These are phyloP conservation scores for Glycyrrhiza uralensis DNA, from an alignment of 306 rosid genomes.

Conservation along the genomic window DNA sequence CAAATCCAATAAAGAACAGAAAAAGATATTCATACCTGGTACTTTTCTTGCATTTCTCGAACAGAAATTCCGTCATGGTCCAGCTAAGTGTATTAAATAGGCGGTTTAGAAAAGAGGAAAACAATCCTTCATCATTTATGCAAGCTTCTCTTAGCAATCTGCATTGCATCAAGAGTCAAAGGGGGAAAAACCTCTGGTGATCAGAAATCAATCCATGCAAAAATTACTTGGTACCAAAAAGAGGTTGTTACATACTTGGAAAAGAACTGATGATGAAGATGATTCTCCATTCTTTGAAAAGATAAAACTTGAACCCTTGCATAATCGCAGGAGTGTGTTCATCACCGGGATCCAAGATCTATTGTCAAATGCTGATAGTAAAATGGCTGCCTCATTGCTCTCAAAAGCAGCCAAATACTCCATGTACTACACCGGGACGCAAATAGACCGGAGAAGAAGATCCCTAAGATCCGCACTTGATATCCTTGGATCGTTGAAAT, in stretches of 20 bases:
- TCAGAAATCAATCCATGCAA: constrained; percentile 22
- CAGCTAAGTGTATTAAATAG: constrained; percentile 86
- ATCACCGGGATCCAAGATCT: constrained; percentile 91
- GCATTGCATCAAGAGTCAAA: constrained; percentile 28
- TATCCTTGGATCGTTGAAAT: constrained; percentile 85
- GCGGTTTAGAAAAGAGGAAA: constrained; percentile 89
- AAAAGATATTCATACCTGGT: constrained; percentile 26
- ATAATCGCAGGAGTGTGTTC: constrained; percentile 72
- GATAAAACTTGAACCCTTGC: constrained; percentile 86
- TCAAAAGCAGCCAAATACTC: constrained; percentile 77
- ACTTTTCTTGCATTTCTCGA: constrained; percentile 89
- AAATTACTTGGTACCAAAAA: neutral
- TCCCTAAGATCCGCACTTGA: constrained; percentile 85
- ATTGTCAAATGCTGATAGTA: constrained; percentile 77
- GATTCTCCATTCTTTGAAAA: constrained; percentile 84
- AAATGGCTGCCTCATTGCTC: constrained; percentile 74
- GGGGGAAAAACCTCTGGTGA: neutral
- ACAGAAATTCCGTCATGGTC: constrained; percentile 94
- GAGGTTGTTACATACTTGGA: constrained; percentile 52
- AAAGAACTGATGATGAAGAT: constrained; percentile 64
- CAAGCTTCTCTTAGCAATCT: constrained; percentile 82
- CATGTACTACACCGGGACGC: constrained; percentile 79
- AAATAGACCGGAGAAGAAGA: constrained; percentile 88
- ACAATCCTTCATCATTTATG: constrained; percentile 57
- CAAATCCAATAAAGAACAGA: neutral